Evolutionary conservation across 352 stramenopile genomes (phyloP).

Genomic region (Pythium periplocum): DNA sequence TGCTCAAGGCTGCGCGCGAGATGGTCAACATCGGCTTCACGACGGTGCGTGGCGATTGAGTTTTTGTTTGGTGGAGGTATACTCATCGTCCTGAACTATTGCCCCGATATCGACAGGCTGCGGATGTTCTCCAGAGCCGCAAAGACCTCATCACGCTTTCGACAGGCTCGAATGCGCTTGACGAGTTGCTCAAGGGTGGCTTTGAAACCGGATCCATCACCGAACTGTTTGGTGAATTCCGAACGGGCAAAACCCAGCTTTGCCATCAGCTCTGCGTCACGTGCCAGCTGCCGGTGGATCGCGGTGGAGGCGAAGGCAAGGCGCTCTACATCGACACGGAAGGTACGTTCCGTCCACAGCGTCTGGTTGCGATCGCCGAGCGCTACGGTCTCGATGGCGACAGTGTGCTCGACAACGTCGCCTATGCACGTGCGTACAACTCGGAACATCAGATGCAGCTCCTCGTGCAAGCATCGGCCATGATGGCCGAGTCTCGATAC

Average conservation of each 20-base stretch:
- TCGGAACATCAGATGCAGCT: slow-evolving; percentile 99
- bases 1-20: slow-evolving; percentile 96
- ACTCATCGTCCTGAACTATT: no score
- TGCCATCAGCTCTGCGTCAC: slow-evolving; percentile 99
- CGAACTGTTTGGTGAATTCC: slow-evolving; percentile 99
- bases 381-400: slow-evolving; percentile 95
- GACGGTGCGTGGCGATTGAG: slow-evolving; percentile 71
- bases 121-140: slow-evolving; percentile 81
- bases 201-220: slow-evolving; percentile 98
- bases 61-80: slow-evolving; percentile 3
- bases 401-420: slow-evolving; percentile 98
- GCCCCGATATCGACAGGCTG: slow-evolving; percentile 38
- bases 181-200: slow-evolving; percentile 90
- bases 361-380: slow-evolving; percentile 96
- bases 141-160: slow-evolving; percentile 94
- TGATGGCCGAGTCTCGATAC: slow-evolving; percentile 98
- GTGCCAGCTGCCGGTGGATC: slow-evolving; percentile 96
- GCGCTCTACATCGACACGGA: slow-evolving; percentile 99
- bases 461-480: slow-evolving; percentile 95
- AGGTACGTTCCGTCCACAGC: slow-evolving; percentile 96
- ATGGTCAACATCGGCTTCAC: slow-evolving; percentile 99
- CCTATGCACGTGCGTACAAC: slow-evolving; percentile 98
- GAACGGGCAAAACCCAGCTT: slow-evolving; percentile 99
- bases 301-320: slow-evolving; percentile 97
- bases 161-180: slow-evolving; percentile 88